A percentile compares a stretch with the other conserved stretches of the same genome.
Conservation (phyloP, 495 filamentous ascomycete species). For the Astrothelium subdiscretum region DNA sequence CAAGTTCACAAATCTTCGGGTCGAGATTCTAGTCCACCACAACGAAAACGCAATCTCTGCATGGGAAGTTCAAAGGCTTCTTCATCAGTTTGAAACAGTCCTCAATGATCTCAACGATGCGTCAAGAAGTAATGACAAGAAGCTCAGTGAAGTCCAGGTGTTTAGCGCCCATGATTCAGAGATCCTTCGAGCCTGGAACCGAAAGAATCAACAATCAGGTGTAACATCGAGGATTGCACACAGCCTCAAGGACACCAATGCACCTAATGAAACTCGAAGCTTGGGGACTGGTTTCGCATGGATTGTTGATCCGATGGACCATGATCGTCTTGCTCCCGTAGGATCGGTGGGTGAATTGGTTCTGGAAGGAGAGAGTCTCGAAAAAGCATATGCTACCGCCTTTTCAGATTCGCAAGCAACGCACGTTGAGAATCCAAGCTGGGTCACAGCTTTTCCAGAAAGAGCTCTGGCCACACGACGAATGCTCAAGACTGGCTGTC, state of each 20-base stretch:
- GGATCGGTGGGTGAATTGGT: constrained; percentile 43
- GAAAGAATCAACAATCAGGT: not conserved
- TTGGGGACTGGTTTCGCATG: constrained; percentile 23
- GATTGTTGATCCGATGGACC: constrained; percentile 38
- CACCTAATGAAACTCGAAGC: not conserved
- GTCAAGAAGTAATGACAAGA: not conserved
- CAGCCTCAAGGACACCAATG: not conserved
- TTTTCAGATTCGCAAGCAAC: constrained; percentile 6
- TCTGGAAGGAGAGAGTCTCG: constrained; percentile 44
- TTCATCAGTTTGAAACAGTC: constrained; percentile 13
- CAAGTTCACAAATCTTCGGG: constrained; percentile 1
- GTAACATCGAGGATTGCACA: not conserved
- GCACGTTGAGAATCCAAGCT: constrained; percentile 39
- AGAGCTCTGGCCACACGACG: not conserved
- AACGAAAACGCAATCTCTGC: constrained; percentile 11
- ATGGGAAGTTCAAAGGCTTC: constrained; percentile 13
- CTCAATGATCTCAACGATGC: constrained; percentile 9
- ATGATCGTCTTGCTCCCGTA: constrained; percentile 35
- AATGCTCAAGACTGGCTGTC: constrained; percentile 36
- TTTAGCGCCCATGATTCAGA: constrained; percentile 13
- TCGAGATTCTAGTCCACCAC: constrained; percentile 15
- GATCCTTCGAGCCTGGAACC: constrained; percentile 11
- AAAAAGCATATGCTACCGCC: constrained; percentile 40
- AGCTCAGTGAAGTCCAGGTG: constrained; percentile 10
- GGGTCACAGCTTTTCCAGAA: constrained; percentile 18